These are phyloP conservation scores for Camelina sativa DNA, from an alignment of 345 rosid species.

Conservation along the genomic window DNA sequence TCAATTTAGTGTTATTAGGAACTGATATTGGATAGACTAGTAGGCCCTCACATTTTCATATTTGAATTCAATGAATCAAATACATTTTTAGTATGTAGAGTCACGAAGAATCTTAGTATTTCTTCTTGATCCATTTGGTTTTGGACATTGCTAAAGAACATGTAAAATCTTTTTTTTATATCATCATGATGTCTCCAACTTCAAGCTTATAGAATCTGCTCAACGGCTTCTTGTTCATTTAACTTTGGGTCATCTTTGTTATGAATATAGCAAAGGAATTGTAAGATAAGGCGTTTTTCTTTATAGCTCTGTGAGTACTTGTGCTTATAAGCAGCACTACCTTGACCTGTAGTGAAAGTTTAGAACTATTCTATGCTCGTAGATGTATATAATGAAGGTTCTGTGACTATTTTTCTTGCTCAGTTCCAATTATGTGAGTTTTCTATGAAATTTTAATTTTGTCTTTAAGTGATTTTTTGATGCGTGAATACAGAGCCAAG, in stretches of 20 bases:
- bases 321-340: neutral
- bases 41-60: too few relatives aligned
- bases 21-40: too few relatives aligned
- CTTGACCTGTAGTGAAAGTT: neutral
- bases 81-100: too few relatives aligned
- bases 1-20: too few relatives aligned
- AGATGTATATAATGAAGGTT: neutral
- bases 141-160: too few relatives aligned
- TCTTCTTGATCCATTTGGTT: too few relatives aligned
- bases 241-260: neutral
- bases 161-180: neutral
- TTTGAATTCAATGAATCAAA: neutral
- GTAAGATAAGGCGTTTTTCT: too few relatives aligned
- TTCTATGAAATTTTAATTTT: constrained; percentile 32
- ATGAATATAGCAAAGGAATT: neutral
- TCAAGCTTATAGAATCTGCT: neutral
- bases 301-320: neutral
- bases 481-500: too few relatives aligned
- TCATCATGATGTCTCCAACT: neutral
- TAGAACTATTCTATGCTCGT: neutral
- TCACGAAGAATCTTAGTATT: too few relatives aligned
- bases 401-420: neutral
- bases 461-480: too few relatives aligned
- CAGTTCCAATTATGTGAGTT: constrained; percentile 44
- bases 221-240: constrained; percentile 2